A percentile compares a stretch with the other conserved stretches of the same genome.
Evolutionary conservation across 176 grass and related monocot species (phyloP).

Genomic region (Chloris gayana): DNA sequence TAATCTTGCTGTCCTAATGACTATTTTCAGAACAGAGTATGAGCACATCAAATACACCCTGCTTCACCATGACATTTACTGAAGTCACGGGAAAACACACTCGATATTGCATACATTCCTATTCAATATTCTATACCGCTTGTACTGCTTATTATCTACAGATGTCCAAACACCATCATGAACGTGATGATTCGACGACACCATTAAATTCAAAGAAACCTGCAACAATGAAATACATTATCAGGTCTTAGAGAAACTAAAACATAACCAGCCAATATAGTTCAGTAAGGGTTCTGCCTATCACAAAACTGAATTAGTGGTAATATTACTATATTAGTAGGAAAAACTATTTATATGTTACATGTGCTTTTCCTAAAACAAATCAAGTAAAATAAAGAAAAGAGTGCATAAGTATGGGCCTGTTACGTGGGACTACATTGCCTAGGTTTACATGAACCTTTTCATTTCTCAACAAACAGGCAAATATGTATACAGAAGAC

Average conservation of each 20-base stretch:
- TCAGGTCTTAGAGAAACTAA: neutral
- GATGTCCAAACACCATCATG: slow-evolving; percentile 8
- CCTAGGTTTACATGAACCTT: neutral
- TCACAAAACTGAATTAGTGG: neutral
- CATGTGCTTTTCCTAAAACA: neutral
- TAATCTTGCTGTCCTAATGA: no score
- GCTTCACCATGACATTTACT: slow-evolving; percentile 4
- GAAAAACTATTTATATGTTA: neutral
- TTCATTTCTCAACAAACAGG: neutral
- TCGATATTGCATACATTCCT: neutral
- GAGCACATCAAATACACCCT: neutral
- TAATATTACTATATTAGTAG: neutral
- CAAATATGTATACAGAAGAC: neutral
- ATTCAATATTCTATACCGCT: neutral
- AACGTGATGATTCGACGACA: neutral
- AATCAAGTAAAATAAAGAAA: neutral
- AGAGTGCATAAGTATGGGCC: neutral
- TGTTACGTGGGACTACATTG: neutral
- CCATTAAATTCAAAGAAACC: slow-evolving; percentile 3
- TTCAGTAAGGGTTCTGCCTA: neutral
- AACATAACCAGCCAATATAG: neutral
- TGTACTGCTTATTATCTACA: slow-evolving; percentile 23
- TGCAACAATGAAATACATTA: neutral
- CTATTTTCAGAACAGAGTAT: no score
- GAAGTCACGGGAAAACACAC: neutral